A percentile compares a stretch with the other conserved stretches of the same genome.
Evolutionary conservation across 2,329 filamentous ascomycete genomes (phyloP).

Genomic region (Tolypocladium inflatum): DNA sequence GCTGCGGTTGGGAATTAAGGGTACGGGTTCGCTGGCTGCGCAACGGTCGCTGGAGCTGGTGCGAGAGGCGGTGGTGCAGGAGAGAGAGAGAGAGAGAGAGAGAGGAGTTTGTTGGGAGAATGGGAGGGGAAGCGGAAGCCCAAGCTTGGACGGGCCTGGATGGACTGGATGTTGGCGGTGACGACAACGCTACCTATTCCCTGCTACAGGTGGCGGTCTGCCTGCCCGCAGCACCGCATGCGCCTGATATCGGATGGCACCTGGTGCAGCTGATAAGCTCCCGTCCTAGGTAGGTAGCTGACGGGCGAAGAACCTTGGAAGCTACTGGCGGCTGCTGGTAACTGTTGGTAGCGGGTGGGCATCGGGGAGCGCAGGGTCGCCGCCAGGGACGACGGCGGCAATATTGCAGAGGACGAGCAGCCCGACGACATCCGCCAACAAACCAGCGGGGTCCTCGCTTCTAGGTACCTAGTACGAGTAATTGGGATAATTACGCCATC

Average conservation of each 20-base stretch:
- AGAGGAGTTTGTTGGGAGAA: not conserved
- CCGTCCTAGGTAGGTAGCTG: not conserved
- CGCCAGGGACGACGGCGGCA: not conserved
- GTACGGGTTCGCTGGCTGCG: not conserved
- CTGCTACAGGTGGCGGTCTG: not conserved
- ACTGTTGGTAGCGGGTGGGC: not conserved
- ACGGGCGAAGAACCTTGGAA: not conserved
- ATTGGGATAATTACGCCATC: not conserved
- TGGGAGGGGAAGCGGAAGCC: not conserved
- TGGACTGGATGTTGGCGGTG: not conserved
- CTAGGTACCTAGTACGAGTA: no score
- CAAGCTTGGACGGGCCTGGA: not conserved
- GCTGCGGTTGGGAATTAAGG: constrained; percentile 13
- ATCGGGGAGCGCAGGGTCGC: not conserved
- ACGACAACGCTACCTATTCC: not conserved
- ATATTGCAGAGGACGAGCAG: not conserved
- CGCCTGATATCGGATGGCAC: not conserved
- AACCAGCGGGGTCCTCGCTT: not conserved
- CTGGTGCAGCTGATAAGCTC: not conserved
- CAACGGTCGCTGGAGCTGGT: not conserved
- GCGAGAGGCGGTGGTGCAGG: not conserved
- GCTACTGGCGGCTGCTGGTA: not conserved
- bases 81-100: not conserved
- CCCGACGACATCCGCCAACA: not conserved
- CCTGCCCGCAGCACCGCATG: not conserved